Conservation (phyloP, 31 red algal genomes). For the Porphyra umbilicalis region DNA sequence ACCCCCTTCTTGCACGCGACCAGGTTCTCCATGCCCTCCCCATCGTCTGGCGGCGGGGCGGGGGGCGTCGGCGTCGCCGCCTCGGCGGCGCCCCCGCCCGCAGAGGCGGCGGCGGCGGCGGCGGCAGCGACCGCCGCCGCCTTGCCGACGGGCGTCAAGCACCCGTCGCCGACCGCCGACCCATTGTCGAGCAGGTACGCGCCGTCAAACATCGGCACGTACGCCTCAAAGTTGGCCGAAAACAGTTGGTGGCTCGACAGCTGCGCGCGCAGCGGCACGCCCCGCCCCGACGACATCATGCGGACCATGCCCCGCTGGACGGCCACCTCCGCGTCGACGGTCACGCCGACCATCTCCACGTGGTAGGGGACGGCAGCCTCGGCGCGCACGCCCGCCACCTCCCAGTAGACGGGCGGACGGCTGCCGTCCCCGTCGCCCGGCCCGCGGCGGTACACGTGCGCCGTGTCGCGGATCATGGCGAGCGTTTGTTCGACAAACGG, state of each 20-base stretch:
- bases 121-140: background rate
- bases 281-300: conserved; percentile 37
- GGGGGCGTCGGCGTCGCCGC: background rate
- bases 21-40: background rate
- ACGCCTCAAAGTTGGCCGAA: conserved; percentile 58
- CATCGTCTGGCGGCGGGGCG: too few species aligned
- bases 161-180: background rate
- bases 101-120: background rate
- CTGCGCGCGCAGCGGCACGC: conserved; percentile 43
- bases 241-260: conserved; percentile 53
- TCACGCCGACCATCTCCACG: conserved; percentile 72
- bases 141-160: background rate
- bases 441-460: conserved; percentile 43
- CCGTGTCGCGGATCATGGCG: conserved; percentile 52
- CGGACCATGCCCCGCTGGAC: conserved; percentile 68
- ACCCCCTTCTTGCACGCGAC: background rate
- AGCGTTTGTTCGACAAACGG: conserved; percentile 61
- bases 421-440: conserved; percentile 44
- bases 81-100: background rate
- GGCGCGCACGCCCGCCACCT: conserved; percentile 9
- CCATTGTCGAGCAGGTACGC: conserved; percentile 55
- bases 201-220: conserved; percentile 45
- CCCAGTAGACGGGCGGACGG: conserved; percentile 44
- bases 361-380: conserved; percentile 40
- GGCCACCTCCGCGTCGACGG: conserved; percentile 40